A percentile compares a stretch with the other conserved stretches of the same genome.
These are phyloP conservation scores for Candida jianshihensis DNA, from an alignment of 805 yeast species.

Conservation along the genomic window DNA sequence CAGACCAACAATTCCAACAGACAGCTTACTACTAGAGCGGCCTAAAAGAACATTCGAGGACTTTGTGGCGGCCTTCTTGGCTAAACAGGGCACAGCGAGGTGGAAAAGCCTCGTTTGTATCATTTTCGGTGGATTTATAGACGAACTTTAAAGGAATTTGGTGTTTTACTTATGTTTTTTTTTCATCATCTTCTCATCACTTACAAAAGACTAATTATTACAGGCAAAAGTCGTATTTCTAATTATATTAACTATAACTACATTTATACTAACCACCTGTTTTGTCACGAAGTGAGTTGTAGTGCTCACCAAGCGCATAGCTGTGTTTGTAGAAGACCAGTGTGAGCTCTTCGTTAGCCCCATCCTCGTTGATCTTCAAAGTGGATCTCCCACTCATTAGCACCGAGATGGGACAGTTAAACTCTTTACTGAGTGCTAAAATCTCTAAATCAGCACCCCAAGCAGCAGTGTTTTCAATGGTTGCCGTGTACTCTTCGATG, in stretches of 20 bases:
- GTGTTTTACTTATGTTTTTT: too few species aligned
- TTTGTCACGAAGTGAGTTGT: constrained; percentile 64
- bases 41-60: constrained; percentile 16
- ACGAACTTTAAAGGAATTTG: too few species aligned
- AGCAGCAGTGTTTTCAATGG: constrained; percentile 68
- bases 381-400: constrained; percentile 73
- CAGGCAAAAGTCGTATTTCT: too few species aligned
- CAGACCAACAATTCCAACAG: constrained; percentile 66
- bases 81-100: constrained; percentile 2
- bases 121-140: too few species aligned
- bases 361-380: constrained; percentile 51
- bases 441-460: constrained; percentile 98
- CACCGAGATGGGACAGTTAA: constrained; percentile 66
- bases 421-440: constrained; percentile 69
- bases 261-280: too few species aligned
- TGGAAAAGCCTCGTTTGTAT: constrained; percentile 7
- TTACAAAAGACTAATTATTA: neutral
- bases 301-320: constrained; percentile 92
- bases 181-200: neutral
- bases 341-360: constrained; percentile 44
- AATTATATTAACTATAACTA: too few species aligned
- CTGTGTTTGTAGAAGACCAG: constrained; percentile 79
- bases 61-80: constrained; percentile 12
- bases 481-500: constrained; percentile 59
- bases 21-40: constrained; percentile 21